Evolutionary conservation across 306 rosid species (phyloP).

Genomic region (Myrica gale): DNA sequence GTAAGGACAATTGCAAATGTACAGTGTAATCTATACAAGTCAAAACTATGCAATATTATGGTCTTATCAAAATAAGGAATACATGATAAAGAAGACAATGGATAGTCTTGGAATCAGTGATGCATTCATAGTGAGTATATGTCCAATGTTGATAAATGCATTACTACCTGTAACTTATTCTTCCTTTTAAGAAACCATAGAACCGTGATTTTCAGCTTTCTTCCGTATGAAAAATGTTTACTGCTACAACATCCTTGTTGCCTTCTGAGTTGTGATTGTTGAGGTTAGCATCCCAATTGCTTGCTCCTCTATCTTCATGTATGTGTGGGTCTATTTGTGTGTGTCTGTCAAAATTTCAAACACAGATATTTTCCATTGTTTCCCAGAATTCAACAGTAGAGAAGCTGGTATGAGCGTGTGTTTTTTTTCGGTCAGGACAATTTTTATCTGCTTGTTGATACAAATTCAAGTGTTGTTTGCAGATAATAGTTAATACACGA

Average conservation of each 20-base stretch:
- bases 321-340: not conserved
- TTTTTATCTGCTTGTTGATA: not conserved
- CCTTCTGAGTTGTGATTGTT: not conserved
- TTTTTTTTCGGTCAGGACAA: not conserved
- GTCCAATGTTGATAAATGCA: too few relatives aligned
- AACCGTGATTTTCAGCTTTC: not conserved
- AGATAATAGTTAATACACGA: not conserved
- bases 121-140: too few relatives aligned
- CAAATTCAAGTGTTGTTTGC: not conserved
- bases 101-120: too few relatives aligned
- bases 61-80: too few relatives aligned
- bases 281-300: not conserved
- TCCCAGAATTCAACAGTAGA: not conserved
- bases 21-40: too few relatives aligned
- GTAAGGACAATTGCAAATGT: too few relatives aligned
- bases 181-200: not conserved
- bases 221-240: not conserved
- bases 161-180: too few relatives aligned
- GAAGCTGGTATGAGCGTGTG: not conserved
- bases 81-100: too few relatives aligned
- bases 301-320: not conserved
- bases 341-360: not conserved
- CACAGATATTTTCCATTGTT: not conserved
- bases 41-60: too few relatives aligned
- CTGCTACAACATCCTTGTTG: not conserved